phyloP scores from a whole-genome alignment of 2,329 filamentous ascomycete genomes.

The Colletotrichum musicola region DNA sequence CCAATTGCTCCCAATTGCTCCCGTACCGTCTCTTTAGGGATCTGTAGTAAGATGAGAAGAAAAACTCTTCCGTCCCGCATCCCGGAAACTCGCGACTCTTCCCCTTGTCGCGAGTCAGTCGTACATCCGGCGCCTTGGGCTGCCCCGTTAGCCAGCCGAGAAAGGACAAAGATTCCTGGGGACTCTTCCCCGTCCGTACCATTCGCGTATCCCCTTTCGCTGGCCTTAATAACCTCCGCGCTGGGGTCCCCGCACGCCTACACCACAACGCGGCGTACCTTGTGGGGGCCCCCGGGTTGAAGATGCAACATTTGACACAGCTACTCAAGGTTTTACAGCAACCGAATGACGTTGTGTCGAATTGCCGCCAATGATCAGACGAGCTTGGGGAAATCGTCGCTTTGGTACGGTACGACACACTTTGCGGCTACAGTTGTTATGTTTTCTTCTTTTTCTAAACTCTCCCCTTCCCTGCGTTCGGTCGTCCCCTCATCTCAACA shows the following conservation, averaged over 20 bases:
- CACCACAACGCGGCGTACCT: not conserved
- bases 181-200: not conserved
- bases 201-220: constrained; percentile 4
- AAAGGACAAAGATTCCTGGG: not conserved
- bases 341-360: constrained; percentile 33
- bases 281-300: constrained; percentile 21
- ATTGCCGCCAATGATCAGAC: not conserved
- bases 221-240: constrained; percentile 25
- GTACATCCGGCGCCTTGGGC: constrained; percentile 19
- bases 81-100: not conserved
- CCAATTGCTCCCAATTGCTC: not conserved
- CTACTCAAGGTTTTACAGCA: constrained; percentile 26
- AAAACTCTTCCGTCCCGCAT: constrained; percentile 11
- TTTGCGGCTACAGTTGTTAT: not conserved
- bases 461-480: not conserved
- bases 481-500: constrained; percentile 6
- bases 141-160: constrained; percentile 14
- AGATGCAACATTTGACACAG: constrained; percentile 29
- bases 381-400: not conserved
- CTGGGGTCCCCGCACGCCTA: constrained; percentile 35
- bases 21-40: not conserved
- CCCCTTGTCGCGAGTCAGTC: constrained; percentile 25
- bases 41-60: not conserved
- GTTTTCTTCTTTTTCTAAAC: not conserved
- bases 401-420: too few relatives aligned